phyloP scores from a whole-genome alignment of 2,329 filamentous ascomycete species.

The Sporothrix brasiliensis region DNA sequence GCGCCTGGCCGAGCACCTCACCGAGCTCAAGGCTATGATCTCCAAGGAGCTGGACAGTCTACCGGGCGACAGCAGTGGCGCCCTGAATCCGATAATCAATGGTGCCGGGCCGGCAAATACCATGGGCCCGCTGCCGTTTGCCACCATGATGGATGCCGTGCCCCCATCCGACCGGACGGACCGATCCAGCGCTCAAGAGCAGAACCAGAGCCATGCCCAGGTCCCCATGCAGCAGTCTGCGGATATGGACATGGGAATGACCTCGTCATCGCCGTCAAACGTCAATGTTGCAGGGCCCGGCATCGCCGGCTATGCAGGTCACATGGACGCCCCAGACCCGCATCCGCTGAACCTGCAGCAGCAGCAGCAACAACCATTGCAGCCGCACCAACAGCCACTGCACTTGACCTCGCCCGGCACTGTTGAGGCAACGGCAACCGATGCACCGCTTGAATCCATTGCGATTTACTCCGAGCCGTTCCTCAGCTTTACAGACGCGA shows the following conservation, averaged over 20 bases:
- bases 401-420: not conserved
- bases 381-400: not conserved
- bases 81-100: not conserved
- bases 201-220: not conserved
- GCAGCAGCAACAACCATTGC: not conserved
- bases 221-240: not conserved
- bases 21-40: conserved; percentile 34
- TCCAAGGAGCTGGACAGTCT: conserved; percentile 33
- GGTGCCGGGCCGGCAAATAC: conserved; percentile 16
- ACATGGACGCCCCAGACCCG: not conserved
- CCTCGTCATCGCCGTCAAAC: not conserved
- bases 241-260: conserved; percentile 13
- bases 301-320: not conserved
- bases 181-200: not conserved
- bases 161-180: not conserved
- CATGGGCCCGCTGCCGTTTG: conserved; percentile 5
- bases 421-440: not conserved
- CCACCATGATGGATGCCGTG: conserved; percentile 7
- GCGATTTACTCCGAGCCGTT: conserved; percentile 21
- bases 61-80: conserved; percentile 3
- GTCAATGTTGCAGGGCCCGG: not conserved
- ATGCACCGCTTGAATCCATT: conserved; percentile 17
- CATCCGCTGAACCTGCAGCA: not conserved
- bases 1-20: conserved; percentile 36
- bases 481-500: conserved; percentile 36